These are phyloP conservation scores for Ustilaginoidea virens DNA, from an alignment of 2,329 filamentous ascomycete genomes.

Conservation along the genomic window DNA sequence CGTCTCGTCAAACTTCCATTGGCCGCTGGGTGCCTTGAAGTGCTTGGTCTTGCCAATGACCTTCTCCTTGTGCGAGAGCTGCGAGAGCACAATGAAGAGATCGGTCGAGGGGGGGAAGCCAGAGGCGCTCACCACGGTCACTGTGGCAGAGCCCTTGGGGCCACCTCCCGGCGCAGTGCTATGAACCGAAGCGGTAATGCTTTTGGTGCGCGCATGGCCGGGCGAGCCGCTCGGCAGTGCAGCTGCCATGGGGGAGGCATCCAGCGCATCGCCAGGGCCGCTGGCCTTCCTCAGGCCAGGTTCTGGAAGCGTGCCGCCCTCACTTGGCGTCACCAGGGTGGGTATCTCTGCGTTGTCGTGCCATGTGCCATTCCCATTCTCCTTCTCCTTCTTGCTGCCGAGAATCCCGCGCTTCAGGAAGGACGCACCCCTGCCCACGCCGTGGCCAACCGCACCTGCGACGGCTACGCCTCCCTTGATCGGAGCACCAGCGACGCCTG, in stretches of 20 bases:
- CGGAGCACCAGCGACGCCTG: slow-evolving; percentile 67
- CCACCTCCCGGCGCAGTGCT: slow-evolving; percentile 44
- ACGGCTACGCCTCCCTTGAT: slow-evolving; percentile 82
- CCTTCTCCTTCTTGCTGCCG: slow-evolving; percentile 51
- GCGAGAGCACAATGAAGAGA: slow-evolving; percentile 60
- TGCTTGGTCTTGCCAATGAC: slow-evolving; percentile 86
- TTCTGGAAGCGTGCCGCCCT: slow-evolving; percentile 17
- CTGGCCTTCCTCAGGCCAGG: slow-evolving; percentile 26
- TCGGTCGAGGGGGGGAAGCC: slow-evolving; percentile 66
- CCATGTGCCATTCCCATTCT: slow-evolving; percentile 33
- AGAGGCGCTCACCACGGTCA: slow-evolving; percentile 64
- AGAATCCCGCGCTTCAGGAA: slow-evolving; percentile 80
- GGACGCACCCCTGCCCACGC: slow-evolving; percentile 76
- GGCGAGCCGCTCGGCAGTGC: slow-evolving; percentile 13
- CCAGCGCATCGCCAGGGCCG: slow-evolving; percentile 19
- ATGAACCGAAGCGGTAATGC: slow-evolving; percentile 46
- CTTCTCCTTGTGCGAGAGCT: slow-evolving; percentile 55
- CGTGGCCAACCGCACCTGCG: slow-evolving; percentile 53
- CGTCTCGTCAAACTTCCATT: slow-evolving; percentile 58
- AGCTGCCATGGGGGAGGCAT: slow-evolving; percentile 10
- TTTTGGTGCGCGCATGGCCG: slow-evolving; percentile 37
- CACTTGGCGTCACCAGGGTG: slow-evolving; percentile 12
- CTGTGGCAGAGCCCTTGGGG: slow-evolving; percentile 59
- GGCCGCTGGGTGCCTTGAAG: slow-evolving; percentile 54
- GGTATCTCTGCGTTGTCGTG: slow-evolving; percentile 26